A percentile compares a stretch with the other conserved stretches of the same genome.
Conservation (phyloP, 345 rosid genomes). For the Ceriops decandra region DNA sequence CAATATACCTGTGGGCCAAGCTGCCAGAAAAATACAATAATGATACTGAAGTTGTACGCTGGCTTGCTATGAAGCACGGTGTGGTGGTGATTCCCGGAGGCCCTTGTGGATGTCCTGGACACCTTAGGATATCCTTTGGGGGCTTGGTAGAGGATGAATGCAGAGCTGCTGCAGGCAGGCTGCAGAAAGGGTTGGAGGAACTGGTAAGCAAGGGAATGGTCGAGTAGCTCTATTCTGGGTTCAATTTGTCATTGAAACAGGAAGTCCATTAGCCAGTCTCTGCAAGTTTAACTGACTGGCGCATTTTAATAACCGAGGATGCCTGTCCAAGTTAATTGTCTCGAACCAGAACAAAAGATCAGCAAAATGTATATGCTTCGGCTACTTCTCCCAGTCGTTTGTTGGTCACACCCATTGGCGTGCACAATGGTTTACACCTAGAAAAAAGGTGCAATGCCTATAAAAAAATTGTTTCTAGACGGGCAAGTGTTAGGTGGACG, state of each 20-base stretch:
- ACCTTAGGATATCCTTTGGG: conserved; percentile 76
- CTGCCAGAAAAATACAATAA: conserved; percentile 51
- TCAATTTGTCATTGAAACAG: not conserved
- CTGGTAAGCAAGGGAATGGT: conserved; percentile 56
- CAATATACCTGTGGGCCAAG: conserved; percentile 88
- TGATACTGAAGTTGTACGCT: conserved; percentile 62
- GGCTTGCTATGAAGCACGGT: conserved; percentile 82
- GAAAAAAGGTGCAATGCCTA: no score
- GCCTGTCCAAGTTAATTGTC: not conserved
- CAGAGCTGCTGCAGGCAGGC: conserved; percentile 62
- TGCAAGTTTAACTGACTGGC: not conserved
- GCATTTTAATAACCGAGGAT: conserved; percentile 5
- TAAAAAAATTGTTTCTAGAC: no score
- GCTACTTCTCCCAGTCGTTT: not conserved
- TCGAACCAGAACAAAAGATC: not conserved
- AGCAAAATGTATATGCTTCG: not conserved
- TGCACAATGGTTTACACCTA: no score
- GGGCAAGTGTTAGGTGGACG: no score
- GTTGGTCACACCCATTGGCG: no score
- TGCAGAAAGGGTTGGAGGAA: conserved; percentile 71
- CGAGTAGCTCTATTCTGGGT: not conserved
- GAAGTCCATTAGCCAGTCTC: not conserved
- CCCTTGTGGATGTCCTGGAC: conserved; percentile 67
- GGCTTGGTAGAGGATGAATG: conserved; percentile 65
- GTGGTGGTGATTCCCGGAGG: conserved; percentile 81